Base-by-base conservation (phyloP, 1,284 basidiomycete species). In the Rhodofomes roseus region DNA sequence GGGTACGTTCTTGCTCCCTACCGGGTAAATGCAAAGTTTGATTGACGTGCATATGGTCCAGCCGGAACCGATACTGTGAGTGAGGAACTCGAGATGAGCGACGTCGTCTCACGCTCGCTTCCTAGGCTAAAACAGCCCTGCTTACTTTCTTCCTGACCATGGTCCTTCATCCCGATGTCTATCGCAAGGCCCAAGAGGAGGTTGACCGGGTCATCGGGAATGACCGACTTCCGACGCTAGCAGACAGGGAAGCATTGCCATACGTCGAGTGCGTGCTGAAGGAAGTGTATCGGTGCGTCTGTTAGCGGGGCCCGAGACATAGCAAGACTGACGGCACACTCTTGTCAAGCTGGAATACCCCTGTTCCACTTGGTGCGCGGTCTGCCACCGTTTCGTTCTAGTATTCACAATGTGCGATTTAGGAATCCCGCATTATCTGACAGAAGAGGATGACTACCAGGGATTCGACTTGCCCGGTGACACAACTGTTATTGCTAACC, bases 221-320 rank as follows among this genome's bases (percentile, higher is more conserved):
- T 14, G 39, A 56, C 51, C 61, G 73, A 18, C 58, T 75, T 4
- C 75, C 75, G 1, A 68, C 66, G n/a, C 69, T 75, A 43, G 66
- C 66, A 11, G 76, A 77, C 58, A 57, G 68, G 23, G 57, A 64
- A 23, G 55, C 52, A 4, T 59, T 76, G 51, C 72, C 73, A 1
- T 76, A 72, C 60, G 61, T 75, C 37, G 62, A 68, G 36, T 71
- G 70, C 1, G 57, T 73, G 3, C 62, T 76, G 3, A 63, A 69
- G 50, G 76, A 78, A 60, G 68, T 71, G 12, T 57, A 73, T 39
- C 66, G 74, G 11, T 76, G 73, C 73, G 64, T 7, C 2, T 20
- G 31, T 11, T 34, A 34, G 16, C n/a, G 9, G 9, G 23, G 23
- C 6, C 23, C 2, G 5, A 1, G 5, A 1, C 29, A 8, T 50